Conservation (phyloP, 225 moss, liverwort and hornwort species). For the Asterella californica region DNA sequence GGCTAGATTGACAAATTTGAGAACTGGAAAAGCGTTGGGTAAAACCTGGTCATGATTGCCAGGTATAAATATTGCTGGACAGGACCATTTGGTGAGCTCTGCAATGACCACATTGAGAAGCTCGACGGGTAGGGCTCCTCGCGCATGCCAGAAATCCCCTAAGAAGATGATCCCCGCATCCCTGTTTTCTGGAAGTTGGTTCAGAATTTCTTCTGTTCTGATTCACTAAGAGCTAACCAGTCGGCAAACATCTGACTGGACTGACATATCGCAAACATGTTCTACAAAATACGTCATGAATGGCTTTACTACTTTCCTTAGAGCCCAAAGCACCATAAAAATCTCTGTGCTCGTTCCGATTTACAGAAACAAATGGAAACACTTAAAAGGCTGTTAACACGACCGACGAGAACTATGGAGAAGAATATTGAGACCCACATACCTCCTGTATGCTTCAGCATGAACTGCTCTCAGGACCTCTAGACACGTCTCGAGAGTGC, state of each 20-base stretch:
- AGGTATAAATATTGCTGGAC: slow-evolving; percentile 93
- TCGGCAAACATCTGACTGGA: background rate
- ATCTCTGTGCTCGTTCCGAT: background rate
- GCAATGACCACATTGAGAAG: slow-evolving; percentile 75
- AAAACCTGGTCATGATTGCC: slow-evolving; percentile 97
- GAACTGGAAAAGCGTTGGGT: background rate
- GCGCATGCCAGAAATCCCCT: slow-evolving; percentile 95
- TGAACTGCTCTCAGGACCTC: slow-evolving; percentile 79
- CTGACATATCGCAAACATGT: background rate
- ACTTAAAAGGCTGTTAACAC: background rate
- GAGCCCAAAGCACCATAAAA: too few relatives aligned
- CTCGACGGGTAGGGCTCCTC: slow-evolving; percentile 94
- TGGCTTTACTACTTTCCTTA: background rate
- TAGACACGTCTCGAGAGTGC: slow-evolving; percentile 80
- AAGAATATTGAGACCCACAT: background rate
- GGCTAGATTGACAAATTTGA: background rate
- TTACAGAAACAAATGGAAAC: background rate
- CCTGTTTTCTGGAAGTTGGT: slow-evolving; percentile 32
- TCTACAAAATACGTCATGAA: background rate
- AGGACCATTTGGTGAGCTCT: slow-evolving; percentile 75
- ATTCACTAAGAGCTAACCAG: background rate
- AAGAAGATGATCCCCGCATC: slow-evolving; percentile 92
- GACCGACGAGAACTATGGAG: background rate
- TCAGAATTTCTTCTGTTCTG: background rate
- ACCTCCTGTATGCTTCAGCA: slow-evolving; percentile 71